These are phyloP conservation scores for Sequoia sempervirens DNA, from an alignment of 75 land plant genomes.

Conservation along the genomic window DNA sequence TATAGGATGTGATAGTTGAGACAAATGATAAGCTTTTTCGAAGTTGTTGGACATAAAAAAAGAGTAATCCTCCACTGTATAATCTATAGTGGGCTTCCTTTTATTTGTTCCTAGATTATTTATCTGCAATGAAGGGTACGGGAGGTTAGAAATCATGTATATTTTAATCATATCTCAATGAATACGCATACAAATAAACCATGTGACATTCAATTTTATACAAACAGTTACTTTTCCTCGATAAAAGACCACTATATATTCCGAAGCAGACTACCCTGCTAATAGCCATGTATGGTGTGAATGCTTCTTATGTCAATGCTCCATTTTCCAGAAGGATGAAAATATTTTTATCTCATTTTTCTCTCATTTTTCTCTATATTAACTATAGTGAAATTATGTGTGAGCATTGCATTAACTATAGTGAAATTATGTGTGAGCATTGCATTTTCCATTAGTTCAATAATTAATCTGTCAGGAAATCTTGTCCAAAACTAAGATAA, in stretches of 20 bases:
- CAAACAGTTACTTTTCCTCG: background rate
- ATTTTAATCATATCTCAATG: too few relatives aligned
- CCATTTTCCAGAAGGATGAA: background rate
- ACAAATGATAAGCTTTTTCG: conserved; percentile 49
- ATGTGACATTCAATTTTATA: background rate
- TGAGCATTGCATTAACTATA: background rate
- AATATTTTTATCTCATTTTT: background rate
- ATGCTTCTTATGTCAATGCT: background rate
- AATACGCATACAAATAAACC: background rate
- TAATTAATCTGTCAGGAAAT: background rate
- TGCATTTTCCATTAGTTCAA: background rate
- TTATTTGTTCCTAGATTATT: conserved; percentile 47
- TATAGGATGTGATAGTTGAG: conserved; percentile 75
- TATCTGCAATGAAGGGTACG: conserved; percentile 15
- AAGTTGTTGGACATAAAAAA: conserved; percentile 35
- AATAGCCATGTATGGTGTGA: background rate
- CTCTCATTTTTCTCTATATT: too few relatives aligned
- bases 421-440: background rate
- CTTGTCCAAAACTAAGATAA: background rate
- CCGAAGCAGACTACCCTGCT: background rate
- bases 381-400: too few relatives aligned
- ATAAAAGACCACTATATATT: background rate
- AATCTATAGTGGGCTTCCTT: conserved; percentile 40
- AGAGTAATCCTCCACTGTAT: conserved; percentile 36
- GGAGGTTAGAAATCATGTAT: background rate